These are phyloP conservation scores for Saccharomycopsis guyanensis DNA, from an alignment of 805 yeast genomes.

Conservation along the genomic window DNA sequence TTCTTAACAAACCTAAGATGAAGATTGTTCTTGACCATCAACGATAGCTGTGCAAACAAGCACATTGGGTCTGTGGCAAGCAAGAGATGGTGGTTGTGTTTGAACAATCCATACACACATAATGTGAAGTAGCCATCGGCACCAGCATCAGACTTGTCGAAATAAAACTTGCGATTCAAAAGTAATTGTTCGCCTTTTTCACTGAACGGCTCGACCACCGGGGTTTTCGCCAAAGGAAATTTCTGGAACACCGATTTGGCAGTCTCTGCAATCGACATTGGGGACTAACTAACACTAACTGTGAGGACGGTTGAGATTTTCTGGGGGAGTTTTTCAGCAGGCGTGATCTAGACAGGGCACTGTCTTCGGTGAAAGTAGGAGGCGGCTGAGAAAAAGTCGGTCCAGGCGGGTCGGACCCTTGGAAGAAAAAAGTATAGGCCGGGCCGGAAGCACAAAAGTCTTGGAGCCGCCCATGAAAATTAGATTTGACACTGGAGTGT, in stretches of 20 bases:
- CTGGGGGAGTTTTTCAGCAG: no score
- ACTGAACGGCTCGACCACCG: neutral
- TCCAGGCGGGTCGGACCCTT: no score
- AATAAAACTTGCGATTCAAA: neutral
- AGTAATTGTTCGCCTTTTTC: neutral
- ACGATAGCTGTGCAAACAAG: constrained; percentile 14
- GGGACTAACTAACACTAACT: no score
- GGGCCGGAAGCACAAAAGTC: no score
- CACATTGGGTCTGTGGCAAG: constrained; percentile 21
- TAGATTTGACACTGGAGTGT: no score
- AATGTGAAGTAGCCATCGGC: constrained; percentile 8
- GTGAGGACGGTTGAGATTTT: no score
- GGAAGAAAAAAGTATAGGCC: no score
- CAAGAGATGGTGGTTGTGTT: constrained; percentile 2
- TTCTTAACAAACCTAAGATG: neutral
- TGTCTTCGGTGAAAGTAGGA: no score
- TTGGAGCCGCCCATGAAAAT: no score
- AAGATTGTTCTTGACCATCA: constrained; percentile 10
- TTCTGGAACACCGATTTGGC: neutral
- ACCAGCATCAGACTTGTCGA: neutral
- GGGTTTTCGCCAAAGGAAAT: constrained; percentile 1
- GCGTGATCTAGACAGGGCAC: no score
- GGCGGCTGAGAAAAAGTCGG: no score
- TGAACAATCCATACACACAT: constrained; percentile 16
- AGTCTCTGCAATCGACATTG: neutral